These are phyloP conservation scores for Arabidopsis lyrata DNA, from an alignment of 441 rosid genomes.

Conservation along the genomic window DNA sequence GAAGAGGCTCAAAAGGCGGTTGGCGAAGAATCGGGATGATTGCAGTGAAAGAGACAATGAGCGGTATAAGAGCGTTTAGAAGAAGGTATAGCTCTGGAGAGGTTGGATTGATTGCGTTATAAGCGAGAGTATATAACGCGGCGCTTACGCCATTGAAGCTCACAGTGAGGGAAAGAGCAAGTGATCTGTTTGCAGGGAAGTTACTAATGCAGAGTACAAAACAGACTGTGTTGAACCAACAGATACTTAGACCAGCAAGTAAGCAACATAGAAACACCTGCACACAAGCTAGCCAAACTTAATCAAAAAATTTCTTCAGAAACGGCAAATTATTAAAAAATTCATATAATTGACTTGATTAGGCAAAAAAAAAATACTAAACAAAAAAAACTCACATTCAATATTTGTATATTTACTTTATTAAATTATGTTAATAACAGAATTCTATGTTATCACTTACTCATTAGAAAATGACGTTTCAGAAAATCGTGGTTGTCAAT, in stretches of 20 bases:
- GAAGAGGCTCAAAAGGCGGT: slow-evolving; percentile 76
- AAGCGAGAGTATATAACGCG: slow-evolving; percentile 80
- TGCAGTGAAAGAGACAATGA: slow-evolving; percentile 65
- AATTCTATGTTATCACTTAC: neutral
- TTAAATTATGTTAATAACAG: slow-evolving; percentile 12
- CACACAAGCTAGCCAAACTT: slow-evolving; percentile 26
- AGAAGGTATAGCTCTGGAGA: slow-evolving; percentile 73
- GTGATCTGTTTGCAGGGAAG: slow-evolving; percentile 78
- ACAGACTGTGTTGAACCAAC: slow-evolving; percentile 99
- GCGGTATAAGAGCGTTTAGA: slow-evolving; percentile 76
- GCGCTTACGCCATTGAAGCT: slow-evolving; percentile 97
- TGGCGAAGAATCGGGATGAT: slow-evolving; percentile 85
- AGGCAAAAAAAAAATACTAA: neutral
- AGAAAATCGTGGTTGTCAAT: neutral
- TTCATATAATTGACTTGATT: neutral
- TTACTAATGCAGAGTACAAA: slow-evolving; percentile 87
- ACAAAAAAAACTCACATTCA: neutral
- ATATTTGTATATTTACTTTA: neutral
- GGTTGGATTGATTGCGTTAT: slow-evolving; percentile 66
- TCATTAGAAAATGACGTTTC: slow-evolving; percentile 9
- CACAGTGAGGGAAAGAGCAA: slow-evolving; percentile 88
- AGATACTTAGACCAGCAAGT: slow-evolving; percentile 88
- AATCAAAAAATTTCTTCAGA: neutral
- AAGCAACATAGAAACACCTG: slow-evolving; percentile 90
- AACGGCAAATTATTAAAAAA: neutral